Evolutionary conservation across 164 flowering plant species (phyloP).

Genomic region (Tinospora cordifolia): DNA sequence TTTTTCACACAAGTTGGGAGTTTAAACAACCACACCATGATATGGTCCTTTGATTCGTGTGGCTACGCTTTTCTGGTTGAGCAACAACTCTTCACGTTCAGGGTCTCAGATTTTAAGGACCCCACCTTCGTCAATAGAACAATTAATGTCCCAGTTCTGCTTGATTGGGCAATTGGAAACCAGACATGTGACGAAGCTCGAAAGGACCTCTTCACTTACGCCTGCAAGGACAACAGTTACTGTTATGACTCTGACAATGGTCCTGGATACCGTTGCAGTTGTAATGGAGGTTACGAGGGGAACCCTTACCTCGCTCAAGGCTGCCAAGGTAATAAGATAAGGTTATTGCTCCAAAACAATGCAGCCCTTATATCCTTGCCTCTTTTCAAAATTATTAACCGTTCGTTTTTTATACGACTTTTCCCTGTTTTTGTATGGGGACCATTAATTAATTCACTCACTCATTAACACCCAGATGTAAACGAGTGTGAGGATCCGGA

Average conservation of each 20-base stretch:
- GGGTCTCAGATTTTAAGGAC: conserved; percentile 8
- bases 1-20: not conserved
- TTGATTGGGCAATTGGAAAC: conserved; percentile 33
- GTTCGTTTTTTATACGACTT: not conserved
- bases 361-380: too few species aligned
- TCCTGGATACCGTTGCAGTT: conserved; percentile 27
- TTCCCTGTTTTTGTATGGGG: not conserved
- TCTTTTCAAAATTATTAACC: not conserved
- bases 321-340: conserved; percentile 28
- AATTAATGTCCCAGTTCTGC: conserved; percentile 17
- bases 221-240: conserved; percentile 21
- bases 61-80: conserved; percentile 27
- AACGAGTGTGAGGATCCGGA: conserved; percentile 24
- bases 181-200: conserved; percentile 17
- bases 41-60: conserved; percentile 15
- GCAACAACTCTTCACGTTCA: conserved; percentile 13
- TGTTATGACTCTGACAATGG: conserved; percentile 20
- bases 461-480: conserved; percentile 14
- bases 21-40: conserved; percentile 3
- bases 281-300: conserved; percentile 26
- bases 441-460: not conserved
- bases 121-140: not conserved
- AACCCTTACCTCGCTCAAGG: conserved; percentile 35
- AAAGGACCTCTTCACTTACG: not conserved
- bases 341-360: too few species aligned